Conservation (phyloP, 2,329 filamentous ascomycete genomes). For the Talaromyces pinophilus region DNA sequence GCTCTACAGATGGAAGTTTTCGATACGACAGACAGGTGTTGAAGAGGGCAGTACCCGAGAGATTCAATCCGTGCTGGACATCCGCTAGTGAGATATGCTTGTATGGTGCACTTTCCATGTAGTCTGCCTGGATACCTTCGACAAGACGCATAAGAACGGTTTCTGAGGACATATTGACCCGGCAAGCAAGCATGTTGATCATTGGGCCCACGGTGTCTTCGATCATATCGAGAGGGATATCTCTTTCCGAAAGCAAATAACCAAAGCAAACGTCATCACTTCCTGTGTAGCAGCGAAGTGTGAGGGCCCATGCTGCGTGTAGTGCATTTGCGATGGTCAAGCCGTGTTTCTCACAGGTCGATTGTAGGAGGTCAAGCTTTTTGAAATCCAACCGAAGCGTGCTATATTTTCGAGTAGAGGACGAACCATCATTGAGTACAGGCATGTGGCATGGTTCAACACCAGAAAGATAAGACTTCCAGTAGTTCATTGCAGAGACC, state of each 20-base stretch:
- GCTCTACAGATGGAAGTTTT: conserved; percentile 39
- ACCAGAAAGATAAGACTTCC: conserved; percentile 36
- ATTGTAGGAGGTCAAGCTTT: conserved; percentile 36
- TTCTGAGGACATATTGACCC: conserved; percentile 40
- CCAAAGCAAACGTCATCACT: conserved; percentile 43
- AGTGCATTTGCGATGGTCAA: conserved; percentile 52
- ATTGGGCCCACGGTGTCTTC: conserved; percentile 50
- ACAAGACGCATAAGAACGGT: conserved; percentile 42
- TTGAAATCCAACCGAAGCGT: conserved; percentile 20
- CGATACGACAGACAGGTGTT: conserved; percentile 54
- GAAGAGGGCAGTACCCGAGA: conserved; percentile 45
- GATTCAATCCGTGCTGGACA: conserved; percentile 48
- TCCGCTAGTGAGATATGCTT: conserved; percentile 50
- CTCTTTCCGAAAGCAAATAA: conserved; percentile 47
- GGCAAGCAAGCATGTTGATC: conserved; percentile 50
- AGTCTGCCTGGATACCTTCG: conserved; percentile 48
- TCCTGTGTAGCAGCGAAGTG: conserved; percentile 21
- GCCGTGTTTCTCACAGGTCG: conserved; percentile 45
- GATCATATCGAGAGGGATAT: conserved; percentile 42
- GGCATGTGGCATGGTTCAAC: conserved; percentile 43
- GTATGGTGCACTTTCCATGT: conserved; percentile 49
- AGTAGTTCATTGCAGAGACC: conserved; percentile 28
- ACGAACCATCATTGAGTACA: conserved; percentile 31
- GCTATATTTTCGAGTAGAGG: conserved; percentile 8
- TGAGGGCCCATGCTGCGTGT: conserved; percentile 23